Evolutionary conservation across 2,329 filamentous ascomycete species (phyloP), one percentile per base, ranked within the genome.

Genomic region (Myriosclerotinia duriaeana): DNA sequence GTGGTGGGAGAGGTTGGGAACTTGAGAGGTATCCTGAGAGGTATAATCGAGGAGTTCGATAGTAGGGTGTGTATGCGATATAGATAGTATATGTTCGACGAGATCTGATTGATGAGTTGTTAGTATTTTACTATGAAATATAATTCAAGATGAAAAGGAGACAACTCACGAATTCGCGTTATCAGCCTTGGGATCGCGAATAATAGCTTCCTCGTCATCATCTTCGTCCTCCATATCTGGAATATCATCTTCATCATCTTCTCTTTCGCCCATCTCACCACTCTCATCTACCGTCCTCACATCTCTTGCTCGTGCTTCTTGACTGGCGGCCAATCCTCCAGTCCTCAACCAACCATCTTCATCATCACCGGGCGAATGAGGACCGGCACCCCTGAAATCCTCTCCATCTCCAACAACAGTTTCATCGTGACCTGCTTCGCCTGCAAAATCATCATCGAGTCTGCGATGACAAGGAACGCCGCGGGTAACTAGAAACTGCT

Each of bases 151-250:
- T 53, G 12, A 11, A 48, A 62, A 62, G 22, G 52, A 64, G 71
- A 55, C 15, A 15, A 69, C 69, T 69, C 69, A 77, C 72, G 75
- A 71, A 65, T 75, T 69, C 59, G 71, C 71, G 42, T 71, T 72
- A 59, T 74, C 72, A 44, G 67, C 72, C 64, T 73, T 76, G 7
- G 87, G 83, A 73, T 96, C 93, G 15, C 90, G 85, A 74, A 98
- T 98, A 76, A 99, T 98, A 54, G 95, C 95, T 79, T 98, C 93
- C 69, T 96, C 93, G 68, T 91, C 89, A 71, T 98, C 90, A 69
- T 92, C 94, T 66, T 98, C 94, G 70, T 98, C 95, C 76, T 98
- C 95, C 93, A 98, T 98, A 76, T 98, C 94, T 0, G 93, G 94
- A 69, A 98, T 97, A 74, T 97, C 94, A 54, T 89, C 87, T 54